Conservation (phyloP, 371 early-diverging fungal genomes). For the Fennellomyces sp. region DNA sequence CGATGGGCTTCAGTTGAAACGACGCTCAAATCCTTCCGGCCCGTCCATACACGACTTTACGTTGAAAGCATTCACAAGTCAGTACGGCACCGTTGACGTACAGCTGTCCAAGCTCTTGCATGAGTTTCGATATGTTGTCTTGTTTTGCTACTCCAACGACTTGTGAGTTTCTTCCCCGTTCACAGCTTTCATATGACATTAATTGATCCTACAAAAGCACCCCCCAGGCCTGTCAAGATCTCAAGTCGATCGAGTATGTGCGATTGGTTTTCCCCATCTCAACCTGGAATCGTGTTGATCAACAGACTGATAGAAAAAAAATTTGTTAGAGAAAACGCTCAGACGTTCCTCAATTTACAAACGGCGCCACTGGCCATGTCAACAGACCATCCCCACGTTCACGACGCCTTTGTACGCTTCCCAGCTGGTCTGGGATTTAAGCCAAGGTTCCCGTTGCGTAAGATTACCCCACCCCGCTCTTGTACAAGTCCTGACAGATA, state of each 20-base stretch:
- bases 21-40: neutral
- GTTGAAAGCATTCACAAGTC: neutral
- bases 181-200: neutral
- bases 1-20: neutral
- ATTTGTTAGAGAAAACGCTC: neutral
- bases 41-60: neutral
- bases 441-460: neutral
- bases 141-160: slow-evolving; percentile 3
- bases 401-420: neutral
- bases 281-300: neutral
- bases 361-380: slow-evolving; percentile 2
- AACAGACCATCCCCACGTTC: neutral
- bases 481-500: no score
- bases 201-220: no score
- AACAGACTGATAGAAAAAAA: neutral
- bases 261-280: no score
- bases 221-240: neutral
- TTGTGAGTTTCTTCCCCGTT: neutral
- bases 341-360: neutral
- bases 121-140: neutral
- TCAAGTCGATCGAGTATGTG: neutral
- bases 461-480: neutral
- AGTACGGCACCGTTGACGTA: neutral
- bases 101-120: neutral
- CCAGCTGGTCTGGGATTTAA: neutral